These are phyloP conservation scores for Neospermospora avenae DNA, from an alignment of 2,329 filamentous ascomycete genomes.

Conservation along the genomic window DNA sequence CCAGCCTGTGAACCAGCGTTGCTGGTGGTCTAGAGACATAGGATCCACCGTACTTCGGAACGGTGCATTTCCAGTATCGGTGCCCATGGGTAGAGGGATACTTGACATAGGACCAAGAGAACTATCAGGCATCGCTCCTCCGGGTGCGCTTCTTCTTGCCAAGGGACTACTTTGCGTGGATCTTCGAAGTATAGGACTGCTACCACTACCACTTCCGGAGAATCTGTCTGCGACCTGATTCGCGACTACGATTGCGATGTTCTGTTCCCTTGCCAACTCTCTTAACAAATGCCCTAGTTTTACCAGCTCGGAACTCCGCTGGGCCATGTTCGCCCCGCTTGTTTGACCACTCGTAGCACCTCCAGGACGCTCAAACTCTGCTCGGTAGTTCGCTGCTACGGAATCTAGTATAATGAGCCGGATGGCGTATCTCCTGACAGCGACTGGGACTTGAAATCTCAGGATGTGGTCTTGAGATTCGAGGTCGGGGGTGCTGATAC, in stretches of 20 bases:
- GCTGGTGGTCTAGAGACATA: constrained; percentile 80
- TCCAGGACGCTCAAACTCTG: constrained; percentile 69
- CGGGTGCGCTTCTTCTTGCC: constrained; percentile 13
- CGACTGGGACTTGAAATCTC: constrained; percentile 85
- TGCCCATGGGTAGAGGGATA: constrained; percentile 9
- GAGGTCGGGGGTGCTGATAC: constrained; percentile 81
- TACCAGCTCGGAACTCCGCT: constrained; percentile 72
- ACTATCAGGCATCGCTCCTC: constrained; percentile 24
- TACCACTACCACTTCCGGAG: constrained; percentile 18
- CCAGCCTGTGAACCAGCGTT: constrained; percentile 95
- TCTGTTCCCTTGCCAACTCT: constrained; percentile 68
- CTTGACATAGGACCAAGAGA: constrained; percentile 28
- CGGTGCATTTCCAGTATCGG: constrained; percentile 2
- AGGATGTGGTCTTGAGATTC: constrained; percentile 96
- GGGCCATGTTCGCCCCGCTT: constrained; percentile 60
- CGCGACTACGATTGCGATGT: constrained; percentile 82
- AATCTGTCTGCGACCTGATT: constrained; percentile 97
- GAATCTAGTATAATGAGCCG: constrained; percentile 87
- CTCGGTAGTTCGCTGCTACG: constrained; percentile 92
- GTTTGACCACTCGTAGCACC: constrained; percentile 38
- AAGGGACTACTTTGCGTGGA: constrained; percentile 29
- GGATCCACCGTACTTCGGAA: constrained; percentile 44
- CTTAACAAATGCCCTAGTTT: constrained; percentile 73
- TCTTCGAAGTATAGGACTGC: constrained; percentile 17
- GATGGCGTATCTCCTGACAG: constrained; percentile 70